These are phyloP conservation scores for Chlamydomonas eustigma DNA, from an alignment of 139 green algal species.

Conservation along the genomic window DNA sequence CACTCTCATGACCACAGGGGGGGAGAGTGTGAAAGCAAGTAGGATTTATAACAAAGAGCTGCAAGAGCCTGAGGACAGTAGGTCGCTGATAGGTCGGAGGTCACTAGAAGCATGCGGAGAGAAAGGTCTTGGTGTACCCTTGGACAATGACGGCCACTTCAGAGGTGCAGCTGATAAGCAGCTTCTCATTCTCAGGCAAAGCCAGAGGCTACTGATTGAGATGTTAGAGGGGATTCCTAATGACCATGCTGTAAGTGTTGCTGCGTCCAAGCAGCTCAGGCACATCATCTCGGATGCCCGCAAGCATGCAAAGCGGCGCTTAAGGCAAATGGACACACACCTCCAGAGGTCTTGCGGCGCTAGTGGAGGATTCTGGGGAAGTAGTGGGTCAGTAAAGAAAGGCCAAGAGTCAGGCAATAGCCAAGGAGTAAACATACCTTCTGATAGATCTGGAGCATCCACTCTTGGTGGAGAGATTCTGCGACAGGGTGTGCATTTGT, in stretches of 20 bases:
- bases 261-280: constrained; percentile 21
- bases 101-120: too few species aligned
- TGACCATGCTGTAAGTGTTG: background rate
- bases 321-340: constrained; percentile 21
- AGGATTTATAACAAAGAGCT: too few species aligned
- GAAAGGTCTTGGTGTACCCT: too few species aligned
- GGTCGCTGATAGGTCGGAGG: too few species aligned
- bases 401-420: background rate
- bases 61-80: too few species aligned
- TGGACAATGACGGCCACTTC: too few species aligned
- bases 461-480: background rate
- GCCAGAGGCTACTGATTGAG: constrained; percentile 4
- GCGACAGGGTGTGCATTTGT: constrained; percentile 1
- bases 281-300: constrained; percentile 25
- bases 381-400: background rate
- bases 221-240: constrained; percentile 12
- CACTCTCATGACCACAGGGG: background rate
- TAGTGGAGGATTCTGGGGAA: background rate
- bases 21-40: too few species aligned
- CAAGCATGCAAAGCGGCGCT: constrained; percentile 22
- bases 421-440: background rate
- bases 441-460: background rate
- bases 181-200: too few species aligned
- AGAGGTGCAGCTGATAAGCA: background rate
- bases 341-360: background rate